Base-by-base conservation (phyloP, 345 rosid species). In the Pelargonium nanum region DNA sequence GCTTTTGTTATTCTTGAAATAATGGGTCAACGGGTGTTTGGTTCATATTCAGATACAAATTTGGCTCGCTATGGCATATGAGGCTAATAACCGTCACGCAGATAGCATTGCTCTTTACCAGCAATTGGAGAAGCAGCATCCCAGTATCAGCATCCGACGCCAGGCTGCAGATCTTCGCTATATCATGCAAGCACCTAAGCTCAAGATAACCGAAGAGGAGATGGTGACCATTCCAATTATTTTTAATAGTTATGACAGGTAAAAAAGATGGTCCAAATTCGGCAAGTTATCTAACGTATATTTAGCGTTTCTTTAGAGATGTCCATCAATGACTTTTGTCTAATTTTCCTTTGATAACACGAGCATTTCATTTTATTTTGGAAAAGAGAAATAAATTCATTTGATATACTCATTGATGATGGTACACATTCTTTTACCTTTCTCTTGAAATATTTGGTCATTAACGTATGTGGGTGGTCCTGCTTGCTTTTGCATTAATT, bases 61-160 rank as follows among this genome's bases (percentile, higher is more conserved):
- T 73, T 92, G 98, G 98, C 75, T 92, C 57, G 98, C 93, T 24
- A 89, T 92, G 98, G 98, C 97, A 55, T 92, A 92, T 57, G 98
- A 89, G 74, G 97, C 98, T 56, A 89, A 85, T 70, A 84, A 85
- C 60, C 93, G 97, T 53, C 96, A 87, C 22, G 67, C 64, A 5
- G 97, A 92, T 70, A 89, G 98, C 80, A 89, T 92, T 69, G 83
- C 77, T 61, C 93, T 92, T 69, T 92, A 89, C 81, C 75, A 63
- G 75, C 91, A 89, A 71, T 62, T 92, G 78, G 98, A 92, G 82
- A 71, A 68, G 81, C 76, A 62, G 72, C 98, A 92, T 21, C 98
- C 97, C 0, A 81, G 79, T 66, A 56, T 70, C 67, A 84, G 88
- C 75, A 92, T 92, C 24, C 86, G 89, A 24, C 96, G 96, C 24